Evolutionary conservation across 1,284 basidiomycete species (phyloP).

Genomic region (Ustilago nuda): DNA sequence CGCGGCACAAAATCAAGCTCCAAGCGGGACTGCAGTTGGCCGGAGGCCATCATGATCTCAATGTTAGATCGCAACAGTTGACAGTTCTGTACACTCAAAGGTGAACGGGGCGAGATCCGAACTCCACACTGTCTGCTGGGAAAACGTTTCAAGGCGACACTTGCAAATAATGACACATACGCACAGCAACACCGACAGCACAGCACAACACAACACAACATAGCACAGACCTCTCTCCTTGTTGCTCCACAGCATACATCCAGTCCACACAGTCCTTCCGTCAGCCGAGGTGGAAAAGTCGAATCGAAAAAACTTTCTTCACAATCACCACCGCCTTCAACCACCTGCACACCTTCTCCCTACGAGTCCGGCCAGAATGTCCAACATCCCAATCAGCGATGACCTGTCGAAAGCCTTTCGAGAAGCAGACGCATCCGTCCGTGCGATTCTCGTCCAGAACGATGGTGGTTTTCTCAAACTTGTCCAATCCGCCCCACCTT

Average conservation of each 20-base stretch:
- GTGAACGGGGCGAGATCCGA: conserved; percentile 10
- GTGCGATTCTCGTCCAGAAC: conserved; percentile 58
- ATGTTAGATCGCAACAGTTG: not conserved
- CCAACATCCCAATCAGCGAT: conserved; percentile 49
- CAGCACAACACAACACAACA: not conserved
- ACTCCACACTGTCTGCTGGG: conserved; percentile 14
- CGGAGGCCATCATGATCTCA: not conserved
- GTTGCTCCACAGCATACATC: not conserved
- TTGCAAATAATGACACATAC: not conserved
- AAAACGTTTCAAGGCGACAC: not conserved
- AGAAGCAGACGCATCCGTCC: conserved; percentile 34
- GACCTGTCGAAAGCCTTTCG: conserved; percentile 38
- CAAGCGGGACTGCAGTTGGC: conserved; percentile 4
- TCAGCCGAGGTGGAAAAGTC: not conserved
- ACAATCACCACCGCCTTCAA: not conserved
- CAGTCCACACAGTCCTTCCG: not conserved
- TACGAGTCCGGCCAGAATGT: conserved; percentile 23
- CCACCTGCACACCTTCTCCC: not conserved
- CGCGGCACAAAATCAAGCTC: not conserved
- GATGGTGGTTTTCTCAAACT: conserved; percentile 52
- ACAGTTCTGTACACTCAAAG: not conserved
- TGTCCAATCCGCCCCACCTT: conserved; percentile 33
- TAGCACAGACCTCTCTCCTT: not conserved
- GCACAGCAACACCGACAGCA: not conserved
- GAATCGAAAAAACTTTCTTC: not conserved